Base-by-base conservation (phyloP, 495 filamentous ascomycete species). In the Tuber umbilicatum region DNA sequence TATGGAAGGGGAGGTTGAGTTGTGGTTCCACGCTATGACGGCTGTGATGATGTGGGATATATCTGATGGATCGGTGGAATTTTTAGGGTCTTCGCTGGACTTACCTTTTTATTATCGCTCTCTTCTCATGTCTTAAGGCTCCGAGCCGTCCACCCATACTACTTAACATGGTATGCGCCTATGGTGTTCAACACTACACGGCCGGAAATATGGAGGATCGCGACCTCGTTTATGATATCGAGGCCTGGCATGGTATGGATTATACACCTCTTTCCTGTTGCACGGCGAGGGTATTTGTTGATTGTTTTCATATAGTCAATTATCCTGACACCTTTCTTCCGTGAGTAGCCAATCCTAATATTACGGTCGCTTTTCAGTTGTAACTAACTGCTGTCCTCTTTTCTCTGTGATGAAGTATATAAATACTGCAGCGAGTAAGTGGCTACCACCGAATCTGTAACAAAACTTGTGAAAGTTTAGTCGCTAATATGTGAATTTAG, bases 321-420 rank as follows among this genome's bases (percentile, higher is more conserved):
- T 55, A 70, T 82, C 50, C 75, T 82, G 75, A 81, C 82, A 73
- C 80, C 81, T 19, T 82, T 80, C 73, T 80, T 82, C 67, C 74
- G 80, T 82, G 68, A 82, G 79, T 72, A 74, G 55, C 70, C 41
- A 69, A 70, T n/a, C 69, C 16, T 31, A 37, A n/a, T 31, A 38
- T 70, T 43, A 23, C 17, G 3, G 12, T 27, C 27, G 6, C 35
- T 70, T 70, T 43, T 70, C 35, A n/a, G 38, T 31, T 21, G 27
- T 31, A 64, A 17, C 55, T 64, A 12, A 64, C 27, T 64, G 27
- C 27, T 31, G n/a, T 10, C 2, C 12, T 27, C 14, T 10, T 68
- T 69, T 70, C 40, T 64, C 71, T 60, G 37, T 12, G 73, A 47
- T 75, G n/a, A 42, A 81, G 79, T 81, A 38, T 81, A 71, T n/a